Conservation (phyloP, 495 filamentous ascomycete species). For the Hypoxylon perforatum region DNA sequence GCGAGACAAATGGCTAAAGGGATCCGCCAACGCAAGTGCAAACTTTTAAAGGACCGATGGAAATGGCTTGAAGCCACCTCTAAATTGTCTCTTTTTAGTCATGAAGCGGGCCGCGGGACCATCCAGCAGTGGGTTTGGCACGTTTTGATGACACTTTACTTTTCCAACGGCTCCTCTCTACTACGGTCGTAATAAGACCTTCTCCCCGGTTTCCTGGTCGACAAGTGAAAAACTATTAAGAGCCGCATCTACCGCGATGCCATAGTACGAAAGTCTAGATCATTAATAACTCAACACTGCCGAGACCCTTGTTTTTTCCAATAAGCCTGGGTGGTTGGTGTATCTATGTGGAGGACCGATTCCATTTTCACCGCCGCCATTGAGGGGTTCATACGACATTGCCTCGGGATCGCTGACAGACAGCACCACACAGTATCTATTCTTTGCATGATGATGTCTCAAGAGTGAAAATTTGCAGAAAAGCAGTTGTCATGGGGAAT, state of each 20-base stretch:
- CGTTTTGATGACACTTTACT: slow-evolving; percentile 12
- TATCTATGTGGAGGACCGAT: slow-evolving; percentile 11
- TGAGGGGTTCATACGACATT: neutral
- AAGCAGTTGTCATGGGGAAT: no score
- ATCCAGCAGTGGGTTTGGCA: slow-evolving; percentile 28
- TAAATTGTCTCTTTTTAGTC: slow-evolving; percentile 27
- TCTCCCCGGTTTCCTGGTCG: slow-evolving; percentile 34
- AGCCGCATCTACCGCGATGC: slow-evolving; percentile 13
- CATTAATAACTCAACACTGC: slow-evolving; percentile 4
- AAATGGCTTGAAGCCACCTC: slow-evolving; percentile 9
- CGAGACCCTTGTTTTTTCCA: slow-evolving; percentile 15
- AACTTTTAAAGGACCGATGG: slow-evolving; percentile 35
- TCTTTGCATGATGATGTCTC: no score
- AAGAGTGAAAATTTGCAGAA: no score
- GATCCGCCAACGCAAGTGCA: slow-evolving; percentile 35
- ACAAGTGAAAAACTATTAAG: slow-evolving; percentile 27
- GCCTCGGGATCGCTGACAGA: neutral
- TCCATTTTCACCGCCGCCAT: slow-evolving; percentile 1
- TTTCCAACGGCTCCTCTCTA: slow-evolving; percentile 22
- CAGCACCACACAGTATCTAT: neutral
- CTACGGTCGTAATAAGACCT: slow-evolving; percentile 24
- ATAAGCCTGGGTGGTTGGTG: slow-evolving; percentile 8
- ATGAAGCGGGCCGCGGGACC: slow-evolving; percentile 37
- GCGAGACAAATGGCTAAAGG: slow-evolving; percentile 4
- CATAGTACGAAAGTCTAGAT: slow-evolving; percentile 11